Conservation (phyloP, 257 asterid genomes). For the Henckelia pumila region DNA sequence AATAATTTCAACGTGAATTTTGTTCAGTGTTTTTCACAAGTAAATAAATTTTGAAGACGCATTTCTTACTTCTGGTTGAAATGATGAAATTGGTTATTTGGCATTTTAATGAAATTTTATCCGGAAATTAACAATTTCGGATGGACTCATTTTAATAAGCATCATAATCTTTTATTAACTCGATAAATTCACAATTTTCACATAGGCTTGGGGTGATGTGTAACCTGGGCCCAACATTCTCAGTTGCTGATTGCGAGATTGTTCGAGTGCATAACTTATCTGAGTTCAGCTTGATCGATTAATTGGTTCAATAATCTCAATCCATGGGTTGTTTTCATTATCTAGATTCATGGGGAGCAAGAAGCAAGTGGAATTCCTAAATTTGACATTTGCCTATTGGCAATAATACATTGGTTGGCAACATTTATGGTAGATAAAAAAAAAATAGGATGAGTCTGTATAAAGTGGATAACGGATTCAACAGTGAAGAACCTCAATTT, state of each 20-base stretch:
- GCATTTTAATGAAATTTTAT: no score
- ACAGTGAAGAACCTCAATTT: neutral
- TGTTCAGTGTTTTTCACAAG: no score
- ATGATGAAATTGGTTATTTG: no score
- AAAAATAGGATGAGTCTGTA: neutral
- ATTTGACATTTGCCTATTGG: neutral
- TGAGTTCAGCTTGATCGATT: neutral
- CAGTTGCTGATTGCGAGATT: slow-evolving; percentile 6
- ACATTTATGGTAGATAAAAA: neutral
- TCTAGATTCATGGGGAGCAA: neutral
- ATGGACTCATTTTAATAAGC: no score
- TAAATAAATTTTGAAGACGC: no score
- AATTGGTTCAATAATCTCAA: slow-evolving; percentile 4
- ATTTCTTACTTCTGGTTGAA: no score
- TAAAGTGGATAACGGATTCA: neutral
- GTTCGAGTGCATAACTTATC: slow-evolving; percentile 4
- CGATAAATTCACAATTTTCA: no score
- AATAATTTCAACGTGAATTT: no score
- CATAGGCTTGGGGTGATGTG: no score
- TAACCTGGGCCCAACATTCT: neutral
- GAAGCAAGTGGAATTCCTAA: slow-evolving; percentile 6
- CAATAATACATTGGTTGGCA: neutral
- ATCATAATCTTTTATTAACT: no score
- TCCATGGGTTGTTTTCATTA: neutral
- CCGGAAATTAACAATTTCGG: no score